phyloP scores from a whole-genome alignment of 208 protist species.

The Balamuthia mandrillaris region DNA sequence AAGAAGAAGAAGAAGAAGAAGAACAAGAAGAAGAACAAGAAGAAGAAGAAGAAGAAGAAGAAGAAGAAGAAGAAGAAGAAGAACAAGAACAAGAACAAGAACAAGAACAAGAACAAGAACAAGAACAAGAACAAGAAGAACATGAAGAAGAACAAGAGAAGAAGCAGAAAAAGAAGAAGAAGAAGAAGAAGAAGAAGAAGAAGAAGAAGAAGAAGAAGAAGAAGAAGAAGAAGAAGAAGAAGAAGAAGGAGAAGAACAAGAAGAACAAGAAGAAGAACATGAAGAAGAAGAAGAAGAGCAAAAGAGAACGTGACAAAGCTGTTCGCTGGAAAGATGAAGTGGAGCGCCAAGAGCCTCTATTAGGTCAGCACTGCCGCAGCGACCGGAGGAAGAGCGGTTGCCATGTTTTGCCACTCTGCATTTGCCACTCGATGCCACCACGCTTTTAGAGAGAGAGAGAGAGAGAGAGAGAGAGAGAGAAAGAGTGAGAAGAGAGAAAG shows the following conservation, averaged over 20 bases:
- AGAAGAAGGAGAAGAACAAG: not conserved
- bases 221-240: not conserved
- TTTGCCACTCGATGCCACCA: not conserved
- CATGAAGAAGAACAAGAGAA: not conserved
- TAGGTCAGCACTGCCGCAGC: conserved; percentile 8
- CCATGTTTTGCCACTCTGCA: conserved; percentile 37
- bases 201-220: not conserved
- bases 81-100: not conserved
- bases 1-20: no score
- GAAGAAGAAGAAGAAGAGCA: not conserved
- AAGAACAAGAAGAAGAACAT: not conserved
- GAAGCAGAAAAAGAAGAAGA: no score
- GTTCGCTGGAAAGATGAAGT: not conserved
- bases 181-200: no score
- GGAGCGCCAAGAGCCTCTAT: conserved; percentile 24
- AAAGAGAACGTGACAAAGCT: not conserved
- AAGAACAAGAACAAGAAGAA: not conserved
- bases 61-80: not conserved
- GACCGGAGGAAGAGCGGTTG: conserved; percentile 12
- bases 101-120: no score
- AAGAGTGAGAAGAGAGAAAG: not conserved
- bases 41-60: no score
- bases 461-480: not conserved
- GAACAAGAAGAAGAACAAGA: no score
- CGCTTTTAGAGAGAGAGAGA: not conserved